Percentiles rank a stretch among this genome's conserved stretches.
Conservation (phyloP, 176 grass and related monocot genomes). For the Lolium rigidum region DNA sequence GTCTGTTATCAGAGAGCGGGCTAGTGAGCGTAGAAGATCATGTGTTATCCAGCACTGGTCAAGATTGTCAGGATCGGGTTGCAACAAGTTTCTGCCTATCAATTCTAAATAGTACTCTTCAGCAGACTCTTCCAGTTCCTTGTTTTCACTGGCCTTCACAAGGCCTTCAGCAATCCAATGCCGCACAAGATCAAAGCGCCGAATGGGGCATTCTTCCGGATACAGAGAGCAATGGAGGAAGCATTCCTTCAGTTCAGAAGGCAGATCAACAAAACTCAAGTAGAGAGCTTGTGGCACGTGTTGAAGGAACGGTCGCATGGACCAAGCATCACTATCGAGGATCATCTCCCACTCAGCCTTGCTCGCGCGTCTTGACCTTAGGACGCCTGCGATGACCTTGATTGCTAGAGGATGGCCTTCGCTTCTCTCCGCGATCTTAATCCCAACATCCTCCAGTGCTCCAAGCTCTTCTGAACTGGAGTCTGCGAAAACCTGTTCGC, state of each 20-base stretch:
- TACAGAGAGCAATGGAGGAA: conserved; percentile 80
- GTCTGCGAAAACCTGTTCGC: conserved; percentile 45
- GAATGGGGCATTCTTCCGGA: conserved; percentile 63
- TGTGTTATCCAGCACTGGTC: conserved; percentile 69
- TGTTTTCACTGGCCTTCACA: conserved; percentile 40
- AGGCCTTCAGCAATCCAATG: conserved; percentile 86
- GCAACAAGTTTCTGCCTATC: conserved; percentile 72
- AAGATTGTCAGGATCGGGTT: conserved; percentile 55
- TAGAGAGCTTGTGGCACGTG: conserved; percentile 67
- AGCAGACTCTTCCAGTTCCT: conserved; percentile 65
- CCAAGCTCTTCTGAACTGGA: conserved; percentile 41
- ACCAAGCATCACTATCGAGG: conserved; percentile 64
- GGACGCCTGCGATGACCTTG: conserved; percentile 65
- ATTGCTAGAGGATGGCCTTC: conserved; percentile 75
- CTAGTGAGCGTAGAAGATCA: conserved; percentile 60
- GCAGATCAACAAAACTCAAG: conserved; percentile 73
- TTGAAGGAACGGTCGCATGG: conserved; percentile 45
- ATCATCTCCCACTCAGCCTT: conserved; percentile 66
- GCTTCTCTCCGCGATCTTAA: conserved; percentile 71
- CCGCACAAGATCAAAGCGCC: conserved; percentile 55
- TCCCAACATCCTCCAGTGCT: conserved; percentile 57
- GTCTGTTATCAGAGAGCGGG: conserved; percentile 59
- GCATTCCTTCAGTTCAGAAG: conserved; percentile 76
- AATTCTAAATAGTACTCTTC: conserved; percentile 70
- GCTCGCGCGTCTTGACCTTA: conserved; percentile 56